These are phyloP conservation scores for Backusella tuberculispora DNA, from an alignment of 192 early-diverging fungal genomes.

Conservation along the genomic window DNA sequence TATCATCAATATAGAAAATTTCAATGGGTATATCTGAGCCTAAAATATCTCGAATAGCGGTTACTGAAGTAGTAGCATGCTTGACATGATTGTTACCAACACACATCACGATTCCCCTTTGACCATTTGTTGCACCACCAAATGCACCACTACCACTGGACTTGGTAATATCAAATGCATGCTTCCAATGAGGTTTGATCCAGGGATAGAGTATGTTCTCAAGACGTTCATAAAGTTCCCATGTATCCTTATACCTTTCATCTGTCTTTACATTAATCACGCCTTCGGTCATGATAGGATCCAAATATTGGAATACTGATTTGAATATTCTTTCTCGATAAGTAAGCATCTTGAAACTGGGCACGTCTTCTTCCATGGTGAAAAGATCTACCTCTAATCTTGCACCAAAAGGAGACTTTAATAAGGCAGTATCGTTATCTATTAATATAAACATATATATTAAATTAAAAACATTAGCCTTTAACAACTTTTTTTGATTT, in stretches of 20 bases:
- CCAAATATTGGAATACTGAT: constrained; percentile 46
- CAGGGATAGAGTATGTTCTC: constrained; percentile 48
- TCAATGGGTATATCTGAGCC: constrained; percentile 60
- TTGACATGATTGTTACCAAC: constrained; percentile 54
- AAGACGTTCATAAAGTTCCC: constrained; percentile 40
- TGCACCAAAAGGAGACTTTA: constrained; percentile 41
- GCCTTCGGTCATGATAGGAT: constrained; percentile 42
- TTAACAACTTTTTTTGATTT: background rate
- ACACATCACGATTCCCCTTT: constrained; percentile 52
- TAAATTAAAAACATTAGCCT: background rate
- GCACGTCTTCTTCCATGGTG: constrained; percentile 25
- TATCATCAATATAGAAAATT: constrained; percentile 54
- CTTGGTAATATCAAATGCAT: constrained; percentile 43
- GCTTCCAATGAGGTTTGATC: constrained; percentile 37
- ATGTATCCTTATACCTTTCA: constrained; percentile 8
- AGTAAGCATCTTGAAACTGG: constrained; percentile 45
- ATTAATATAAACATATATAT: background rate
- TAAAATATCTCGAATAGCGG: constrained; percentile 47
- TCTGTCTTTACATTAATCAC: background rate
- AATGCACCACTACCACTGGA: constrained; percentile 20
- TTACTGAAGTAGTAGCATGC: constrained; percentile 42
- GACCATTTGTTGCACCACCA: background rate
- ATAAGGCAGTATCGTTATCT: constrained; percentile 40
- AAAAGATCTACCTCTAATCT: constrained; percentile 36
- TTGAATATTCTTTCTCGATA: constrained; percentile 47